These are phyloP conservation scores for Candida mattraensis DNA, from an alignment of 805 yeast species.

Conservation along the genomic window DNA sequence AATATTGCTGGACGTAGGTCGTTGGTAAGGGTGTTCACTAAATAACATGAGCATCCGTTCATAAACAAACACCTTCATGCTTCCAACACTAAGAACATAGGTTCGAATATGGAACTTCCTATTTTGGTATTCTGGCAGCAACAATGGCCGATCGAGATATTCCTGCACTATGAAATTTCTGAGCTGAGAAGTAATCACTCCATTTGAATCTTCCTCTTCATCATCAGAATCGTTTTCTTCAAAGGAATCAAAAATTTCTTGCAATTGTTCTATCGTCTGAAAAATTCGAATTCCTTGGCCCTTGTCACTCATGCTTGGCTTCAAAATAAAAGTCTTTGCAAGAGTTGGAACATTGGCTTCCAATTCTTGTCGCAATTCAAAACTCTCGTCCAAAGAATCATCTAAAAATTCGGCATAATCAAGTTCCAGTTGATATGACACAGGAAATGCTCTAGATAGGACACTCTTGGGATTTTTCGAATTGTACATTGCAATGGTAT, in stretches of 20 bases:
- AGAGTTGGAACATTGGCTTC: slow-evolving; percentile 42
- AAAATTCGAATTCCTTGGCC: slow-evolving; percentile 94
- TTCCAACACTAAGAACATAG: slow-evolving; percentile 76
- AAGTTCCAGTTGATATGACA: slow-evolving; percentile 75
- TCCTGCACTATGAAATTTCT: slow-evolving; percentile 91
- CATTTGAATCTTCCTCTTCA: slow-evolving; percentile 58
- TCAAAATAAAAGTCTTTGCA: slow-evolving; percentile 75
- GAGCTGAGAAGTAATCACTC: slow-evolving; percentile 80
- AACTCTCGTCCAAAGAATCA: slow-evolving; percentile 89
- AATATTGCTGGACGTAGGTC: slow-evolving; percentile 32
- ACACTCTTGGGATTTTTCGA: slow-evolving; percentile 75
- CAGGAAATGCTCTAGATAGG: slow-evolving; percentile 64
- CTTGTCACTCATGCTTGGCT: slow-evolving; percentile 96
- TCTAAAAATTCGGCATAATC: slow-evolving; percentile 96
- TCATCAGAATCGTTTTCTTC: slow-evolving; percentile 66
- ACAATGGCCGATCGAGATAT: slow-evolving; percentile 67
- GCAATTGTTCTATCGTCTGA: slow-evolving; percentile 74
- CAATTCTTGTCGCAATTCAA: slow-evolving; percentile 80
- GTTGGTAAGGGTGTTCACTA: slow-evolving; percentile 54
- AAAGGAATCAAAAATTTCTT: slow-evolving; percentile 78
- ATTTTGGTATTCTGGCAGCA: slow-evolving; percentile 56
- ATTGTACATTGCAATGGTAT: slow-evolving; percentile 70
- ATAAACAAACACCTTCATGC: slow-evolving; percentile 76
- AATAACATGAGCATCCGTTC: slow-evolving; percentile 79
- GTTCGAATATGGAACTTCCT: slow-evolving; percentile 89